phyloP scores from a whole-genome alignment of 768 basidiomycete species.

The Astraeus odoratus region DNA sequence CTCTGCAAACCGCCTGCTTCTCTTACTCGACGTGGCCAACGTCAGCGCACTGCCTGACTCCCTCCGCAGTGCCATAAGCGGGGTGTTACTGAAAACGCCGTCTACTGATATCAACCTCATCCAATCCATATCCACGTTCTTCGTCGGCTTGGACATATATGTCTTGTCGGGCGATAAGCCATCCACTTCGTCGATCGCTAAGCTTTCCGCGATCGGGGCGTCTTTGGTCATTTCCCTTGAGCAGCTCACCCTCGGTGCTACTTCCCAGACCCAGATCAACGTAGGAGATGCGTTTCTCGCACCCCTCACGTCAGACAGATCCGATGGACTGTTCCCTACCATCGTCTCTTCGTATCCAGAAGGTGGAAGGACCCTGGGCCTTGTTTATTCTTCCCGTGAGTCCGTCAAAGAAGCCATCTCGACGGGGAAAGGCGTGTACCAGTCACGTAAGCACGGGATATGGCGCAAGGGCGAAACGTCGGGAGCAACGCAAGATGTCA shows the following conservation, averaged over 20 bases:
- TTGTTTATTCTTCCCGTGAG: constrained; percentile 90
- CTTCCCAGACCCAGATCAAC: constrained; percentile 56
- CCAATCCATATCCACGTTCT: constrained; percentile 71
- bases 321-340: constrained; percentile 91
- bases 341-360: constrained; percentile 68
- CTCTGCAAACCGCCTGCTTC: constrained; percentile 63
- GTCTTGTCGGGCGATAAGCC: constrained; percentile 52
- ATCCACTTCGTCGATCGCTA: constrained; percentile 52
- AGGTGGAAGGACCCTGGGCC: constrained; percentile 72
- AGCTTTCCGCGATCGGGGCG: constrained; percentile 51
- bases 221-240: constrained; percentile 67
- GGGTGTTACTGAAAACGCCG: constrained; percentile 72
- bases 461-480: constrained; percentile 98
- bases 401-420: constrained; percentile 83
- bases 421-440: constrained; percentile 90
- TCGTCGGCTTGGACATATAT: constrained; percentile 53
- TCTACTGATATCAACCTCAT: constrained; percentile 71
- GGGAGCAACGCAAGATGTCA: constrained; percentile 84
- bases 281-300: constrained; percentile 84
- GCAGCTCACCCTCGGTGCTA: constrained; percentile 53
- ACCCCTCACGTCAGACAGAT: constrained; percentile 74
- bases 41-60: constrained; percentile 71
- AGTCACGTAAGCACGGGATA: constrained; percentile 90
- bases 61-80: constrained; percentile 65
- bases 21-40: constrained; percentile 69